Evolutionary conservation across 345 rosid species (phyloP).

Genomic region (Garcia nutans): DNA sequence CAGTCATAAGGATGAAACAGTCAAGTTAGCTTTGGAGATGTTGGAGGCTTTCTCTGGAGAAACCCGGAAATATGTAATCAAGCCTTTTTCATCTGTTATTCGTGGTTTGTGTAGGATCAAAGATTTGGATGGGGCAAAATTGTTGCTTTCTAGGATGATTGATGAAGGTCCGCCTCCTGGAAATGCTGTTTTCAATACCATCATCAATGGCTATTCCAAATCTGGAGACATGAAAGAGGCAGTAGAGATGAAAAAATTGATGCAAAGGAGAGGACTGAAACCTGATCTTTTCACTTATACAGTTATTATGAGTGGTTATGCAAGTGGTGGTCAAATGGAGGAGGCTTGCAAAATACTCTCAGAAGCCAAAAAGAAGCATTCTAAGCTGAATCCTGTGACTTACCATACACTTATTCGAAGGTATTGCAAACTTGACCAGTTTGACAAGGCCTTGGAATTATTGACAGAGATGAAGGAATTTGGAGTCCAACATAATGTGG

Average conservation of each 20-base stretch:
- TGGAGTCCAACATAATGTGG: slow-evolving; percentile 60
- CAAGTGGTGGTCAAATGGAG: slow-evolving; percentile 67
- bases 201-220: slow-evolving; percentile 58
- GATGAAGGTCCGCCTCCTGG: slow-evolving; percentile 78
- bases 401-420: slow-evolving; percentile 82
- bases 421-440: slow-evolving; percentile 72
- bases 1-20: slow-evolving; percentile 55
- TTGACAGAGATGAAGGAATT: slow-evolving; percentile 65
- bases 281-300: slow-evolving; percentile 81
- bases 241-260: slow-evolving; percentile 52
- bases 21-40: slow-evolving; percentile 55
- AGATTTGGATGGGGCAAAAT: slow-evolving; percentile 54
- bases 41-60: slow-evolving; percentile 51
- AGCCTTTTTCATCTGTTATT: slow-evolving; percentile 69
- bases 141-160: slow-evolving; percentile 64
- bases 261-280: slow-evolving; percentile 74
- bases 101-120: slow-evolving; percentile 62
- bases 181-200: slow-evolving; percentile 63
- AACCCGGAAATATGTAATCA: slow-evolving; percentile 52
- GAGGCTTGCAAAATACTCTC: slow-evolving; percentile 54
- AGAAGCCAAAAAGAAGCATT: slow-evolving; percentile 74
- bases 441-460: slow-evolving; percentile 62
- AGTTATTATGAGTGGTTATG: slow-evolving; percentile 73
- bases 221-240: slow-evolving; percentile 57
- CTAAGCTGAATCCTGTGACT: slow-evolving; percentile 59